A percentile compares a stretch with the other conserved stretches of the same genome.
Conservation (phyloP, 371 early-diverging fungal genomes). For the Haplosporangium sp. region DNA sequence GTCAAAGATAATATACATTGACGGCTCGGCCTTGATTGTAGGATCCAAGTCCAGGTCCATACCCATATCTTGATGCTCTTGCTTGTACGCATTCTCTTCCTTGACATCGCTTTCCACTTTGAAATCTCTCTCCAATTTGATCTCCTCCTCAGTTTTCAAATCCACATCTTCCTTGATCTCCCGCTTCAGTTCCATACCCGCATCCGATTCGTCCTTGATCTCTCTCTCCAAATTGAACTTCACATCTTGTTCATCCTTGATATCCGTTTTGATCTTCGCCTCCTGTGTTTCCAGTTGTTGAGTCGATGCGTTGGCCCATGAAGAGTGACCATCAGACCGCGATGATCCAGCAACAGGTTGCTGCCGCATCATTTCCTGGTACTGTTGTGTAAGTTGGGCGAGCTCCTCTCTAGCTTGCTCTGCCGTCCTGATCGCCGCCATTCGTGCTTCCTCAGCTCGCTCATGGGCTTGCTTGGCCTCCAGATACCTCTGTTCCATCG, state of each 20-base stretch:
- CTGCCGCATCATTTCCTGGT: too few species aligned
- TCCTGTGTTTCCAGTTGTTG: neutral
- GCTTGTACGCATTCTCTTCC: neutral
- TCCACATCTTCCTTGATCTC: neutral
- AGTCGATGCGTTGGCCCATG: neutral
- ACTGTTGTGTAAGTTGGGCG: too few species aligned
- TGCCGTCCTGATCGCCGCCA: too few species aligned
- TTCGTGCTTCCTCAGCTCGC: too few species aligned
- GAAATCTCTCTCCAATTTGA: too few species aligned
- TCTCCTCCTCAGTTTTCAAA: neutral
- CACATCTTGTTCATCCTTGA: neutral
- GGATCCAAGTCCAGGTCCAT: neutral
- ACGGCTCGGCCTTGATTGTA: slow-evolving; percentile 5
- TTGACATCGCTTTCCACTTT: slow-evolving; percentile 3
- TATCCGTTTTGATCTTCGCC: neutral
- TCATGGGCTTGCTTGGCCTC: too few species aligned
- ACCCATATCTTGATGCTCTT: too few species aligned
- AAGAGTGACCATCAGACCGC: neutral
- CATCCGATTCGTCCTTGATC: neutral
- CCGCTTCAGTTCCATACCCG: neutral
- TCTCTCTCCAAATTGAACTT: neutral
- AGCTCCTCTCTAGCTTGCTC: too few species aligned
- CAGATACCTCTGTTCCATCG: too few species aligned
- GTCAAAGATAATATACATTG: slow-evolving; percentile 13
- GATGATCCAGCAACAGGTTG: neutral